Base-by-base conservation (phyloP, 78 protist species). In the Diacronema lutheri region DNA sequence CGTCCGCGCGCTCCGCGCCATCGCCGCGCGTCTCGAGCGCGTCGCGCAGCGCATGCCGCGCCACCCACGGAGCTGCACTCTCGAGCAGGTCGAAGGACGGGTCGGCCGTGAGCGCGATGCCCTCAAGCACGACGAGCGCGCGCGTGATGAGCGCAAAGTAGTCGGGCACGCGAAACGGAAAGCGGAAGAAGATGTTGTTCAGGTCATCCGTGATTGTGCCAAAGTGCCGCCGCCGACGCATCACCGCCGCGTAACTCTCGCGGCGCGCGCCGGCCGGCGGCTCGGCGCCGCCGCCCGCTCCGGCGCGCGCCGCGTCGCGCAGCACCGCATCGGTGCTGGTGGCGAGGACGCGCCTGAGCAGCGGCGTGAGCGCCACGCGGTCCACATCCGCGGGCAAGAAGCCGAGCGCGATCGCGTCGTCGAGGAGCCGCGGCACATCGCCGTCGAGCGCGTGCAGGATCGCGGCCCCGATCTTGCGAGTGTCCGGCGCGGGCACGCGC, bases 111-210 rank as follows among this genome's bases (percentile, higher is more conserved):
- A 69, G 57, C 7, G 77, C 77, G 55, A 69, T 69, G 55, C 77
- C 77, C 35, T 69, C 77, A n/a, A 66, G 44, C 12, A 69, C 77
- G 55, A 69, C 40, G 37, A 69, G 77, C 35, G 77, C 77, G 56
- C 77, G 77, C 46, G 77, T 69, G 56, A 69, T 69, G 14, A 69
- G 77, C 14, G 77, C 77, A 40, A 69, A 69, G 77, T 69, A 69
- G 33, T 35, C 57, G 55, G 77, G 77, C 29, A 69, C 77, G 29
- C 29, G 1, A 25, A 69, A 69, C n/a, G 77, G 77, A 56, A 69
- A 69, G 21, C 40, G 33, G 16, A 69, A 69, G 23, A 69, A 69
- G 57, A 69, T 40, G 33, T 69, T 50, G 77, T 69, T 69, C 25
- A 69, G 77, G 0, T 69, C 77, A 5, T 56, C 57, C 46, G 77